Base-by-base conservation (phyloP, 805 yeast genomes). In the Wickerhamomyces ciferrii region DNA sequence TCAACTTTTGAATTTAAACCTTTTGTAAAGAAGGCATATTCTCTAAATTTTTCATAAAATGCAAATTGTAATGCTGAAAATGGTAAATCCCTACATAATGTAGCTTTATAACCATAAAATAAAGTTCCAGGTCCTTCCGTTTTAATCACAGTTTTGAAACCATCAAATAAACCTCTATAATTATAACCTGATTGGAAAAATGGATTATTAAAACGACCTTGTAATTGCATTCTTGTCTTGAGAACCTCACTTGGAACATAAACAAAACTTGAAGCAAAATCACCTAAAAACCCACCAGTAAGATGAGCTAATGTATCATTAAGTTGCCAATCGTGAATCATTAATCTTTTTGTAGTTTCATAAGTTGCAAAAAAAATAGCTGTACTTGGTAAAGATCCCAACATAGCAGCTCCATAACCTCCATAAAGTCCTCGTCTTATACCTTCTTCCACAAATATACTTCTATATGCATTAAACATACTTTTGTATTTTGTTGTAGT, bases 161-260 rank as follows among this genome's bases (percentile, higher is more conserved):
- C 97, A 66, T 88, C 80, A 11, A 72, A 56, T 38, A 89, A 70
- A n/a, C 87, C 85, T 41, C 71, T 72, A 64, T 92, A 92, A 62
- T 91, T 91, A 66, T 94, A 94, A 0, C 97, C 97, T 36, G 91
- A 81, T 21, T 75, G 70, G 52, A 89, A 90, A 63, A 74, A 71
- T 2, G 84, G 84, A 62, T 91, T 92, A 65, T 91, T 89, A 65
- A 78, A 76, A 31, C 83, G 75, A 0, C 98, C 98, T 67, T 94
- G 99, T 43, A 94, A 71, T 68, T 94, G 99, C 39, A 94, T 66
- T 56, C 99, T 74, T 8, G 99, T 90, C 63, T 94, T 94, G 45
- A 94, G 67, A 8, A 94, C 98, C 62, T 94, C 99, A 25, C 91
- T 81, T 6, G 99, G 99, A 10, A 94, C 99, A 57, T 92, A 94